A percentile compares a stretch with the other conserved stretches of the same genome.
phyloP scores from a whole-genome alignment of 2,329 filamentous ascomycete species.

The Verticillium nubilum region DNA sequence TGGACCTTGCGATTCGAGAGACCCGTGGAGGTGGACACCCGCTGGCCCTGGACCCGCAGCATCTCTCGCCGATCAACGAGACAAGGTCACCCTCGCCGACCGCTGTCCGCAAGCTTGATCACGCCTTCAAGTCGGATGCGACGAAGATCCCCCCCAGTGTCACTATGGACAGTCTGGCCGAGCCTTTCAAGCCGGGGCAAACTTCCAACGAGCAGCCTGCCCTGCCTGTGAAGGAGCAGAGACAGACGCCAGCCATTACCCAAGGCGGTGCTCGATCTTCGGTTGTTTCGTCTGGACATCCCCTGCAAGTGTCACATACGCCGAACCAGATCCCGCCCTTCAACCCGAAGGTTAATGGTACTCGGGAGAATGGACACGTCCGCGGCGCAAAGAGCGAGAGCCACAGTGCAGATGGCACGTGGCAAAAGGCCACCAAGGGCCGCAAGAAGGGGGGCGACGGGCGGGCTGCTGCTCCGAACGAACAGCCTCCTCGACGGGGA shows the following conservation, averaged over 20 bases:
- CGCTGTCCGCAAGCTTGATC: constrained; percentile 38
- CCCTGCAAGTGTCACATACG: constrained; percentile 1
- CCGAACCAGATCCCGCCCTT: constrained; percentile 8
- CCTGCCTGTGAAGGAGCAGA: constrained; percentile 20
- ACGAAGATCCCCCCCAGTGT: not conserved
- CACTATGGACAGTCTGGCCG: not conserved
- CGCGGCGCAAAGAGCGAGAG: constrained; percentile 51
- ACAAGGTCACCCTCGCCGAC: constrained; percentile 66
- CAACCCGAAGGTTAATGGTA: constrained; percentile 32
- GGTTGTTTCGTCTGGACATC: constrained; percentile 1
- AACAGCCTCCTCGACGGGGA: constrained; percentile 52
- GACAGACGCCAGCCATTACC: constrained; percentile 15
- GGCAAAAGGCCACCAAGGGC: constrained; percentile 54
- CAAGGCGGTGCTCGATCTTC: constrained; percentile 6
- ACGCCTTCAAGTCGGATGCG: not conserved
- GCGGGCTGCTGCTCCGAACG: constrained; percentile 30
- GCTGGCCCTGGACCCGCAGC: constrained; percentile 33
- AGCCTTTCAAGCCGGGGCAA: not conserved
- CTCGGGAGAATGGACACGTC: constrained; percentile 46
- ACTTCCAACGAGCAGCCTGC: constrained; percentile 4
- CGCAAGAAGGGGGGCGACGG: constrained; percentile 46
- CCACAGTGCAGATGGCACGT: constrained; percentile 36
- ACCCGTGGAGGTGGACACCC: constrained; percentile 29
- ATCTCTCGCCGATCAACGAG: constrained; percentile 71
- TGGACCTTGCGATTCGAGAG: constrained; percentile 49